Evolutionary conservation across 805 yeast genomes (phyloP), one percentile per base, ranked within the genome.

Genomic region (Myxozyma neotropica): DNA sequence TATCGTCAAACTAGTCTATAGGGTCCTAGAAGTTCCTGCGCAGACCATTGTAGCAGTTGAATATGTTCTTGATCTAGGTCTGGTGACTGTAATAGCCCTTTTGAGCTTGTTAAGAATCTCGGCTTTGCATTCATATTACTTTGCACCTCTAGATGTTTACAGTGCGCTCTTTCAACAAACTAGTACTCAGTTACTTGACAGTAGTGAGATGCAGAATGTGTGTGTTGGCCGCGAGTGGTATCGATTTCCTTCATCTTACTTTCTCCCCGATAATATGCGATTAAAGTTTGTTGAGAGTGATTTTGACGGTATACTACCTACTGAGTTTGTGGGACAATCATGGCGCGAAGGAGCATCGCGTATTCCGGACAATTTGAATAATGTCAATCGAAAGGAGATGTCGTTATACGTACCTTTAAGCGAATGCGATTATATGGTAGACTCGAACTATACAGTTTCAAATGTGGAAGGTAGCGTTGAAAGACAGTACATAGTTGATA

Each of bases 221-320:
- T 93, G 98, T 73, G 79, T 88, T n/a, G 97, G 97, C 1, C 81
- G 96, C 59, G 97, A 93, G 74, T 92, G 97, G 97, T 90, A 89
- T 69, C 88, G 93, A 70, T 92, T 77, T 73, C 97, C 98, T 8
- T 84, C 88, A 0, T 91, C 97, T 0, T 88, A 91, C 71, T 89
- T 92, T 70, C 75, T 93, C 24, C 85, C 88, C 2, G 80, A 81
- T 3, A 76, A 82, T 58, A 79, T 79, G 67, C 75, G 96, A 65
- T 75, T 90, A 24, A 77, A 77, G 67, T 93, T 89, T 72, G 83
- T 88, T 8, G 76, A 79, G 57, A 85, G 90, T 57, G 94, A 93
- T 0, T 93, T 92, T 73, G 83, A 86, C 71, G 97, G 97, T 0
- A 75, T 92, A 61, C 75, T 93, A 36, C 98, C 98, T 0, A 96